Evolutionary conservation across 768 basidiomycete genomes (phyloP).

Genomic region (Phylloporus sp.): DNA sequence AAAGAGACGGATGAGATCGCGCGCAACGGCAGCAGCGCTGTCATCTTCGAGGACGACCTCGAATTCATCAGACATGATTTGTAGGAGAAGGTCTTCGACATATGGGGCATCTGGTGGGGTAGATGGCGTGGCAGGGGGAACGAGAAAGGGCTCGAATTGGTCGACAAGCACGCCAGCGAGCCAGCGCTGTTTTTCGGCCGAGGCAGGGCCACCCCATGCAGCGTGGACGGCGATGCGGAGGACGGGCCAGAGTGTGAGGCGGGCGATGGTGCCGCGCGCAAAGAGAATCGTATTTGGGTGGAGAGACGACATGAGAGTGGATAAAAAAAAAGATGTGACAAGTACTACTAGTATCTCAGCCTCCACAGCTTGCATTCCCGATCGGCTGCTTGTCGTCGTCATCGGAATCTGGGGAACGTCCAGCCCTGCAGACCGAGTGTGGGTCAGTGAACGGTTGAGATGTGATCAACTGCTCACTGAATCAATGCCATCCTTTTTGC

Average conservation of each 20-base stretch:
- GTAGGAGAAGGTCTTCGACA: constrained; percentile 76
- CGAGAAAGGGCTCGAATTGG: constrained; percentile 59
- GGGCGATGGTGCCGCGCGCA: constrained; percentile 80
- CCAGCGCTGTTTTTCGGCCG: constrained; percentile 76
- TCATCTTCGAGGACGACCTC: constrained; percentile 82
- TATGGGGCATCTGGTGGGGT: constrained; percentile 62
- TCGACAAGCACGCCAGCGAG: constrained; percentile 79
- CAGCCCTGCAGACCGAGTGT: background rate
- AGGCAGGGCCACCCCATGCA: constrained; percentile 80
- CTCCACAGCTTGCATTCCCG: background rate
- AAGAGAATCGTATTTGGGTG: constrained; percentile 61
- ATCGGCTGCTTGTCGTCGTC: background rate
- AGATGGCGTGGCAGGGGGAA: constrained; percentile 13
- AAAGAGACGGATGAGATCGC: constrained; percentile 71
- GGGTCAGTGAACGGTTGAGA: too few species aligned
- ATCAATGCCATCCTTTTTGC: background rate
- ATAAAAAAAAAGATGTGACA: background rate
- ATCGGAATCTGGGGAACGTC: background rate
- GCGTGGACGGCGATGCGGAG: constrained; percentile 83
- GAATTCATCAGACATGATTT: constrained; percentile 86
- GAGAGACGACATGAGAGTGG: constrained; percentile 20
- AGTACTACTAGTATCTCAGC: background rate
- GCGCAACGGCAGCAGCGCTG: constrained; percentile 69
- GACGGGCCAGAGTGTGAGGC: constrained; percentile 81
- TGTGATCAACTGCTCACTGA: background rate